Evolutionary conservation across 345 rosid genomes (phyloP).

Genomic region (Lepidium aucheri): DNA sequence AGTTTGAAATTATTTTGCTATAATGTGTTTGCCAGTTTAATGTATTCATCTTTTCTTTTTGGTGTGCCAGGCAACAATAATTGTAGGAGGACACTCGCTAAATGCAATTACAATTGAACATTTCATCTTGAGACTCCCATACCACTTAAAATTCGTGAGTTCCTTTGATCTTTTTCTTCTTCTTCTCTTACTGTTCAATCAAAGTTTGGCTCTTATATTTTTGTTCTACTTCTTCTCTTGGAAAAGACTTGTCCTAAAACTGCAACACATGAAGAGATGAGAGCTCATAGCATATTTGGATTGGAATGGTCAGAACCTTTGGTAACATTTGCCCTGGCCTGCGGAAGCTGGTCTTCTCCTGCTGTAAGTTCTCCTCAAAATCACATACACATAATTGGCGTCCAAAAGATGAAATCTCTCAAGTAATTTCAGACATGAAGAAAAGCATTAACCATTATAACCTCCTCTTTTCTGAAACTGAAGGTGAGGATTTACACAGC

Average conservation of each 20-base stretch:
- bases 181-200: neutral
- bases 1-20: neutral
- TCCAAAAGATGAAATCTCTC: neutral
- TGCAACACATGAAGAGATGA: constrained; percentile 62
- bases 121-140: constrained; percentile 87
- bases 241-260: constrained; percentile 60
- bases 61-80: constrained; percentile 59
- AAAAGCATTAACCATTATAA: neutral
- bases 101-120: constrained; percentile 85
- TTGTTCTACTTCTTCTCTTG: neutral
- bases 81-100: constrained; percentile 65
- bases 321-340: constrained; percentile 79
- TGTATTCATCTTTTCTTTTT: neutral
- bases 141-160: constrained; percentile 83
- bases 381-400: neutral
- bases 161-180: neutral
- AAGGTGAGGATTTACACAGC: constrained; percentile 87
- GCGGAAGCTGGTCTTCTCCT: constrained; percentile 97
- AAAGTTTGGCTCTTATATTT: neutral
- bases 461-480: neutral
- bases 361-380: constrained; percentile 46
- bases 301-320: constrained; percentile 87
- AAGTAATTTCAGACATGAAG: neutral
- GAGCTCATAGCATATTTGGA: constrained; percentile 54
- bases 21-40: neutral